phyloP scores from a whole-genome alignment of 306 rosid genomes.

The Fragaria vesca region DNA sequence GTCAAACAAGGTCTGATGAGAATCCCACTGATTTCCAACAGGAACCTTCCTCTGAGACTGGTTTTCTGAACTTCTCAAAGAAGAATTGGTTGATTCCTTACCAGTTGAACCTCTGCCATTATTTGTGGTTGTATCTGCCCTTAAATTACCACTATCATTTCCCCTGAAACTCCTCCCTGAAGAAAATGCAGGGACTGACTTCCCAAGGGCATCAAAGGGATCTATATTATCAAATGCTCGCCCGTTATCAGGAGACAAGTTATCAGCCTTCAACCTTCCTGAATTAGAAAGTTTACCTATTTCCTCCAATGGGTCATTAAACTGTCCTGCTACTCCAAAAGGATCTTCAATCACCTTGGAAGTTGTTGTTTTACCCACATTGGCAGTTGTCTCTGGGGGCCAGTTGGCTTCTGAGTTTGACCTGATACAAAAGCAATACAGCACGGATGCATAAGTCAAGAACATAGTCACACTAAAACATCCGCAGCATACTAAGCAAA shows the following conservation, averaged over 20 bases:
- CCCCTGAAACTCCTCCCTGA: constrained; percentile 59
- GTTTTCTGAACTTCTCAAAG: constrained; percentile 56
- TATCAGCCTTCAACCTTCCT: constrained; percentile 49
- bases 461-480: background rate
- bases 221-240: constrained; percentile 59
- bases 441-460: constrained; percentile 2
- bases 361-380: constrained; percentile 50
- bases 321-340: constrained; percentile 58
- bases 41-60: constrained; percentile 54
- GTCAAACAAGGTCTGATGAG: constrained; percentile 54
- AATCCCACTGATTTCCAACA: constrained; percentile 48
- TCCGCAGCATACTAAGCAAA: background rate
- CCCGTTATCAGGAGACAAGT: constrained; percentile 54
- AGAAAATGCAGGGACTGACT: constrained; percentile 72
- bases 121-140: constrained; percentile 42
- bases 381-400: constrained; percentile 57
- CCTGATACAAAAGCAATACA: constrained; percentile 52
- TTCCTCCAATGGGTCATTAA: constrained; percentile 69
- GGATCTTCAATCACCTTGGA: constrained; percentile 61
- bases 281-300: constrained; percentile 63
- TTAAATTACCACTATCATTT: constrained; percentile 53
- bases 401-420: constrained; percentile 53
- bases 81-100: constrained; percentile 52
- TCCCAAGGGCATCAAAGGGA: constrained; percentile 88
- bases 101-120: constrained; percentile 36